Evolutionary conservation across 306 rosid species (phyloP).

Genomic region (Coriaria nepalensis): DNA sequence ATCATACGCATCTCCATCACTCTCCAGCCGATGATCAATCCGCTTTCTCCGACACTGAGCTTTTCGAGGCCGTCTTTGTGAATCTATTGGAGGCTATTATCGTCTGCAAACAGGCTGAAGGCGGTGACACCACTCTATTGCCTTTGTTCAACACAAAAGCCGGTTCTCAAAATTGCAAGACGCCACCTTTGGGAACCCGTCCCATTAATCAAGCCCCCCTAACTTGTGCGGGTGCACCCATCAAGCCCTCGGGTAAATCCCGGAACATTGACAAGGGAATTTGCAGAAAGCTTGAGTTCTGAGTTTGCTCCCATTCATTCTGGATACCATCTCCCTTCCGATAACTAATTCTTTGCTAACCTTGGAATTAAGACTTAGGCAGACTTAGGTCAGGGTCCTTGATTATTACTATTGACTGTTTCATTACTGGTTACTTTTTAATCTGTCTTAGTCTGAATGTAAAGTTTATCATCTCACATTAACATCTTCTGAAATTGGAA

Average conservation of each 20-base stretch:
- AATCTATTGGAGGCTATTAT: slow-evolving; percentile 43
- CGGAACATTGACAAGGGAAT: slow-evolving; percentile 30
- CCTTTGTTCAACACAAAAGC: slow-evolving; percentile 14
- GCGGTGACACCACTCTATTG: slow-evolving; percentile 6
- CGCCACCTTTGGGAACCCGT: slow-evolving; percentile 25
- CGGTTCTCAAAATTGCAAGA: slow-evolving; percentile 25
- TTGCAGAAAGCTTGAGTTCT: slow-evolving; percentile 74
- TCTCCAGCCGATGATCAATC: slow-evolving; percentile 12
- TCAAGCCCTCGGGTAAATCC: slow-evolving; percentile 24
- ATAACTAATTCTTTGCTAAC: slow-evolving; percentile 10
- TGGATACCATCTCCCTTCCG: neutral
- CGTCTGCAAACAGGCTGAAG: slow-evolving; percentile 37
- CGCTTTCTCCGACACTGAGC: slow-evolving; percentile 40
- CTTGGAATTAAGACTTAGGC: too few relatives aligned
- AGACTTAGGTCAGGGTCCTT: too few relatives aligned
- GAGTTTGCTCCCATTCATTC: slow-evolving; percentile 12
- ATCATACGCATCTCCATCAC: slow-evolving; percentile 11
- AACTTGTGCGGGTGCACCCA: slow-evolving; percentile 55
- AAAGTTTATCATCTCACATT: too few relatives aligned
- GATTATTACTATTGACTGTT: too few relatives aligned
- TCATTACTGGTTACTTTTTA: too few relatives aligned
- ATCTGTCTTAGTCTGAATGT: too few relatives aligned
- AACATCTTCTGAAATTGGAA: too few relatives aligned
- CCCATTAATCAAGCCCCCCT: slow-evolving; percentile 26
- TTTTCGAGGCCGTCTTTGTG: slow-evolving; percentile 40